These are phyloP conservation scores for Coprinopsis cinerea DNA, from an alignment of 768 basidiomycete species.

Conservation along the genomic window DNA sequence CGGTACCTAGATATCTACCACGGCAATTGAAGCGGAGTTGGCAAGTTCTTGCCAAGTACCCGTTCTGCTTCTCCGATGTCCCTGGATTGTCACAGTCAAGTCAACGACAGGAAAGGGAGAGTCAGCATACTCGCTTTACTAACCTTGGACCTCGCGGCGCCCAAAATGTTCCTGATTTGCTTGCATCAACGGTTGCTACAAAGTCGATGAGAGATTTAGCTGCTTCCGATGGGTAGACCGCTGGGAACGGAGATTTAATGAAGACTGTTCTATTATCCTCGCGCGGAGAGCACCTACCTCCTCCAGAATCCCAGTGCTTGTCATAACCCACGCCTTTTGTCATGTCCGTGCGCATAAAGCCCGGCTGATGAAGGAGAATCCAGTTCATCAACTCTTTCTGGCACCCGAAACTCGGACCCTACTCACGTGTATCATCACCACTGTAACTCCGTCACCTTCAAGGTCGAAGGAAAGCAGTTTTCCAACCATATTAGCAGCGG, in stretches of 20 bases:
- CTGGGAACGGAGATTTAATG: constrained; percentile 23
- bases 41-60: constrained; percentile 33
- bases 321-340: constrained; percentile 40
- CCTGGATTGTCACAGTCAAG: constrained; percentile 15
- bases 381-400: neutral
- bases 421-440: constrained; percentile 41
- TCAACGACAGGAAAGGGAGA: neutral
- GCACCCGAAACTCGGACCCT: neutral
- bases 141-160: constrained; percentile 39
- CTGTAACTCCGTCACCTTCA: constrained; percentile 29
- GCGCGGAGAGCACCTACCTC: constrained; percentile 24
- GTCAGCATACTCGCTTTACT: neutral
- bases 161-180: constrained; percentile 37
- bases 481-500: constrained; percentile 44
- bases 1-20: constrained; percentile 33
- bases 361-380: constrained; percentile 26
- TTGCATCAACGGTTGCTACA: constrained; percentile 25
- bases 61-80: constrained; percentile 41
- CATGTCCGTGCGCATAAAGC: constrained; percentile 44
- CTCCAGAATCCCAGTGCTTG: constrained; percentile 36
- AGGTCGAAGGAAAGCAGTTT: constrained; percentile 35
- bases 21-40: constrained; percentile 33
- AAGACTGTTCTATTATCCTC: neutral
- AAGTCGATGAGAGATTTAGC: constrained; percentile 34
- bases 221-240: constrained; percentile 39